These are phyloP conservation scores for Salvia splendens DNA, from an alignment of 257 asterid genomes.

Conservation along the genomic window DNA sequence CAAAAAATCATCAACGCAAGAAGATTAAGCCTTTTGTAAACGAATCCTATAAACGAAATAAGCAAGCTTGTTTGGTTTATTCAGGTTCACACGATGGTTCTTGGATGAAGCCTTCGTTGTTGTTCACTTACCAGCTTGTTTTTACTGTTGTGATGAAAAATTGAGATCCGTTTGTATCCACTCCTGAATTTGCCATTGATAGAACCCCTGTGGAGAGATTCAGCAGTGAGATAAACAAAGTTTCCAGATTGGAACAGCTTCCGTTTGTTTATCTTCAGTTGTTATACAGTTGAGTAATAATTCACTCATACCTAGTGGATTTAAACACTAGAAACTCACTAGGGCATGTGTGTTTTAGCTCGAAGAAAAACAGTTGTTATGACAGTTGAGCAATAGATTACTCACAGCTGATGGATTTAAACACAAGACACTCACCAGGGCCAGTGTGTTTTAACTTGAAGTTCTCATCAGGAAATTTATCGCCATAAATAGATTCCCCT, in stretches of 20 bases:
- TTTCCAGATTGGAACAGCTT: neutral
- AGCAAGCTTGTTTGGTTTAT: no score
- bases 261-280: neutral
- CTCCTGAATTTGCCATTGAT: constrained; percentile 92
- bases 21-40: neutral
- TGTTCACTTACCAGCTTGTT: constrained; percentile 64
- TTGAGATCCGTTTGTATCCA: constrained; percentile 89
- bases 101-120: neutral
- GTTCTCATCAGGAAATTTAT: constrained; percentile 76
- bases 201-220: constrained; percentile 51
- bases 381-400: neutral
- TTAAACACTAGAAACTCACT: constrained; percentile 45
- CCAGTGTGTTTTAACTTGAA: constrained; percentile 77
- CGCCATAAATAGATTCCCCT: constrained; percentile 87
- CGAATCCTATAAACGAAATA: no score
- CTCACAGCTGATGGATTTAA: constrained; percentile 5
- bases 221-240: neutral
- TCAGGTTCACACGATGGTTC: neutral
- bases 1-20: constrained; percentile 8
- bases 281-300: neutral
- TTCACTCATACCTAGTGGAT: constrained; percentile 7
- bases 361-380: constrained; percentile 14
- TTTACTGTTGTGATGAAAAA: constrained; percentile 77
- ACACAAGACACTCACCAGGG: constrained; percentile 60
- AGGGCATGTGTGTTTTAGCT: constrained; percentile 75